phyloP scores from a whole-genome alignment of 176 grass and related monocot genomes.

The Oryza officinalis region DNA sequence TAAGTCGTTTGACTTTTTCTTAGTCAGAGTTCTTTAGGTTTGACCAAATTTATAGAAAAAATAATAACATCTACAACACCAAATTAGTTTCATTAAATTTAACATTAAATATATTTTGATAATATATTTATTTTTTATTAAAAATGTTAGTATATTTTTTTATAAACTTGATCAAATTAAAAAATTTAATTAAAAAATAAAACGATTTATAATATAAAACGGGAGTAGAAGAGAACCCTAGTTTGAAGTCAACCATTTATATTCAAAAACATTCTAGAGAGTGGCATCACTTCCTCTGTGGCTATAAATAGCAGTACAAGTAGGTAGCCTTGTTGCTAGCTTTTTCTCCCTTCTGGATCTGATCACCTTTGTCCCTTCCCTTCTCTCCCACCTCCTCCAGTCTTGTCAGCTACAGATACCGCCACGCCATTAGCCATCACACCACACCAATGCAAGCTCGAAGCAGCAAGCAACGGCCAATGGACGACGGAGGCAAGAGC shows the following conservation, averaged over 20 bases:
- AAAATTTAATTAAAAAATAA: too few species aligned
- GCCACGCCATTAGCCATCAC: neutral
- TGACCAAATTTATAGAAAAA: too few species aligned
- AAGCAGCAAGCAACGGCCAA: neutral
- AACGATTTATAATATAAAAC: too few species aligned
- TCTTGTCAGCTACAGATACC: neutral
- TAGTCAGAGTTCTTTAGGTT: too few species aligned
- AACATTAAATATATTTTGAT: too few species aligned
- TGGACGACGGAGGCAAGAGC: conserved; percentile 23
- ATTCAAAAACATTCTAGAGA: neutral
- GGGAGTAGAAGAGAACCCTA: too few species aligned
- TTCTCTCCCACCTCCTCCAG: neutral
- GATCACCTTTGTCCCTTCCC: neutral
- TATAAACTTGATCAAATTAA: too few species aligned
- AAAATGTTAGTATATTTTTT: too few species aligned
- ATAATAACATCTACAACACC: too few species aligned
- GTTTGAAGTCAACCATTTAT: neutral
- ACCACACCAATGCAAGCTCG: neutral
- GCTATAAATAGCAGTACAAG: neutral
- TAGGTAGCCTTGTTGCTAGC: neutral
- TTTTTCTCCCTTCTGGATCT: neutral
- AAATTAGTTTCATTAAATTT: too few species aligned
- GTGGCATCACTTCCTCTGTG: neutral
- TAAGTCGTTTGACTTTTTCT: too few species aligned
- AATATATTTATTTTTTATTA: too few species aligned